Base-by-base conservation (phyloP, 2,329 filamentous ascomycete species). In the Trichoderma sp. region DNA sequence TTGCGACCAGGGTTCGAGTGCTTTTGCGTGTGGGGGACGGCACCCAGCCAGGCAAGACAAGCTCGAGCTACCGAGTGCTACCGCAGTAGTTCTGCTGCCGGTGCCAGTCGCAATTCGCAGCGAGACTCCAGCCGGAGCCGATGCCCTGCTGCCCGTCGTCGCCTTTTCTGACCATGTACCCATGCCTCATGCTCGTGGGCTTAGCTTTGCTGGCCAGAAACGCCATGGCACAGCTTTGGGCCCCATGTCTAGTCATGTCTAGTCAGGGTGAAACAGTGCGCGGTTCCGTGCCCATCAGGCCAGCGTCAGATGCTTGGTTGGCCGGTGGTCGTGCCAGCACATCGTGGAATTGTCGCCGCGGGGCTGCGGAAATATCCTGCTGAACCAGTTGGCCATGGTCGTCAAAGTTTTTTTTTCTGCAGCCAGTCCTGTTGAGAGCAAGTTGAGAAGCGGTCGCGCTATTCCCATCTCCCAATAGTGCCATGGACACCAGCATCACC, bases 21-120 rank as follows among this genome's bases (percentile, higher is more conserved):
- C 32, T 64, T 52, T 27, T 52, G 59, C 29, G 54, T 67, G 64
- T 59, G 64, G 64, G 64, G 64, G 64, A 67, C 59, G 56, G 42
- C 22, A 61, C 56, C 64, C 42, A 37, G 32, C 50, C 56, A 42
- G 56, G 27, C 52, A 29, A 54, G n/a, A 34, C 52, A 61, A 61
- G 39, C 60, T 64, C 45, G 45, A 32, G 61, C 61, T 64, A 56
- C 57, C 39, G 39, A 57, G 53, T 56, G 35, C 56, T 60, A 60
- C 53, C 53, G 32, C 53, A 57, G 53, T 35, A 57, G 53, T 57
- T 35, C 56, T 17, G 37, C 32, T 57, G 29, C 53, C 53, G 27
- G 19, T 19, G 35, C 42, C 42, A 34, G 27, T 15, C 35, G 39
- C 39, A 17, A 35, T 32, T 56, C 53, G 17, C 15, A 59, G 22